A percentile compares a stretch with the other conserved stretches of the same genome.
Evolutionary conservation across 176 grass and related monocot genomes (phyloP).

Genomic region (Rhynchospora tenuis): DNA sequence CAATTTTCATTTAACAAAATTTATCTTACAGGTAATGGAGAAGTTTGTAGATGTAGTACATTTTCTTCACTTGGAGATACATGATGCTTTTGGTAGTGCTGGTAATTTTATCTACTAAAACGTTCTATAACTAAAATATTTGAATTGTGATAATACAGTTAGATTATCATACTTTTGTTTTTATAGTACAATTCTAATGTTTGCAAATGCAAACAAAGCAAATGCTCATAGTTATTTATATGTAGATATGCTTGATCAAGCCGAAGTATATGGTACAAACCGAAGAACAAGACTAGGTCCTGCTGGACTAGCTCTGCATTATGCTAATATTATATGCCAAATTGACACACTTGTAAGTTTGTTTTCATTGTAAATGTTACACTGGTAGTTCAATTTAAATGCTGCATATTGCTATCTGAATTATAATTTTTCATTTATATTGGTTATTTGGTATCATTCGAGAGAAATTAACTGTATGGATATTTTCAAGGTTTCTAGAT

Average conservation of each 20-base stretch:
- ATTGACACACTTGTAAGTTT: constrained; percentile 94
- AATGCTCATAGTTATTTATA: constrained; percentile 26
- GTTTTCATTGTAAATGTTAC: background rate
- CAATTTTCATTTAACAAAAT: constrained; percentile 4
- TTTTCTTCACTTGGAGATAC: constrained; percentile 74
- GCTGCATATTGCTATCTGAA: background rate
- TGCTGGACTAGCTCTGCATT: constrained; percentile 90
- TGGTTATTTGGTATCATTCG: background rate
- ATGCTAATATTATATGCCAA: constrained; percentile 92
- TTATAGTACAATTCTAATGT: background rate
- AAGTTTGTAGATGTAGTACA: constrained; percentile 87
- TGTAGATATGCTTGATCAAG: constrained; percentile 18
- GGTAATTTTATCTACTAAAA: constrained; percentile 49
- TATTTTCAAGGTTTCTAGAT: constrained; percentile 52
- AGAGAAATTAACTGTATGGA: background rate
- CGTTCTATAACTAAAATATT: constrained; percentile 17
- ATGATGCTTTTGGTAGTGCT: constrained; percentile 54
- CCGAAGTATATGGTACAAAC: constrained; percentile 48
- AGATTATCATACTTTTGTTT: constrained; percentile 9
- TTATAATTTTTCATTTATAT: too few relatives aligned
- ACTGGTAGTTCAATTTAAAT: constrained; percentile 1
- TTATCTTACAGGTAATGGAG: constrained; percentile 62
- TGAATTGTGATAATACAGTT: background rate
- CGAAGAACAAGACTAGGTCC: constrained; percentile 66
- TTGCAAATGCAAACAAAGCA: background rate